Conservation (phyloP, 1,284 basidiomycete species). For the Psilocybe mexicana region DNA sequence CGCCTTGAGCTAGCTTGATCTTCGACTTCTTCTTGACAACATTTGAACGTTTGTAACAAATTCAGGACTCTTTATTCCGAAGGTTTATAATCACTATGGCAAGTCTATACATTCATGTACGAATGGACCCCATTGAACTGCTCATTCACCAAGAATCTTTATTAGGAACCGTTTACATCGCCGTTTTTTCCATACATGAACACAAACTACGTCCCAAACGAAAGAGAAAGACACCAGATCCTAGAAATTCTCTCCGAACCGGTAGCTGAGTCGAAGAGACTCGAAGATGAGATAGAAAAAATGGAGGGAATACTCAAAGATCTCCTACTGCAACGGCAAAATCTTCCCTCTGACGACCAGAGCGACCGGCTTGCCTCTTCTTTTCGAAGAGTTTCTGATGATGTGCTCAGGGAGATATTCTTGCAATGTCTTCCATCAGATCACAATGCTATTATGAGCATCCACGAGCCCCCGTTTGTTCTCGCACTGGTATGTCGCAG, state of each 20-base stretch:
- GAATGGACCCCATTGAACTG: too few species aligned
- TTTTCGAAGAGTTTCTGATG: slow-evolving; percentile 8
- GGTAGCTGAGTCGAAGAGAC: background rate
- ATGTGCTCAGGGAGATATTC: slow-evolving; percentile 20
- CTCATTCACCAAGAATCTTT: too few species aligned
- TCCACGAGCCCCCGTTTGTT: slow-evolving; percentile 15
- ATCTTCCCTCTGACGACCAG: background rate
- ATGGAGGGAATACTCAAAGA: background rate
- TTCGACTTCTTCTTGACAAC: too few species aligned
- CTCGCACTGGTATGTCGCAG: slow-evolving; percentile 15
- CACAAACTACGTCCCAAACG: background rate
- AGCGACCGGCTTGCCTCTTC: slow-evolving; percentile 7
- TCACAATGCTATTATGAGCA: slow-evolving; percentile 13
- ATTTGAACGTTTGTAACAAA: too few species aligned
- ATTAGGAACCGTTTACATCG: background rate
- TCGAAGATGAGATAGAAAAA: background rate
- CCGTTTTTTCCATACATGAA: background rate
- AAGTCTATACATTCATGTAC: too few species aligned
- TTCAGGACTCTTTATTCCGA: too few species aligned
- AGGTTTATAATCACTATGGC: too few species aligned
- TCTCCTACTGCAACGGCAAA: background rate
- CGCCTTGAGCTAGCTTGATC: too few species aligned
- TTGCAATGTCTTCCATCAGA: slow-evolving; percentile 17
- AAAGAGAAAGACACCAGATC: background rate
- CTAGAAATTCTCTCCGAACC: background rate